Base-by-base conservation (phyloP, 108 stramenopile genomes). In the Conticribra guillardii region DNA sequence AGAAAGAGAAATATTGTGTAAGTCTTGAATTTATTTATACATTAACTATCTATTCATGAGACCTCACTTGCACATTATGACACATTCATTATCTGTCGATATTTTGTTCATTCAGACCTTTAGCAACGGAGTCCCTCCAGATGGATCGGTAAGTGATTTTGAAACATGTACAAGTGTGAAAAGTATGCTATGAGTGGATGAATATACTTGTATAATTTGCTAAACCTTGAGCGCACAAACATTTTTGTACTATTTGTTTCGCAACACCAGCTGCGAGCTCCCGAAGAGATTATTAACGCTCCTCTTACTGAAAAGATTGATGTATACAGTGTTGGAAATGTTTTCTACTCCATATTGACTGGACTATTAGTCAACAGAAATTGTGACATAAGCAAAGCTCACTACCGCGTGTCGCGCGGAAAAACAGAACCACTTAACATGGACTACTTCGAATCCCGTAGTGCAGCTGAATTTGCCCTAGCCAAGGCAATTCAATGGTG, bases 321-420 rank as follows among this genome's bases (percentile, higher is more conserved):
- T 58, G 67, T 91, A 1, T 91, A 82, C 58, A 86, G 85, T 56
- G 41, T 91, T 19, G 90, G 85, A 14, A 88, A 91, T 78, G 85
- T 88, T 16, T 71, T 86, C 37, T 86, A 85, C 50, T 44, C 80
- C 27, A 60, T 91, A 37, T 68, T 88, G 53, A 84, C 84, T 0
- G 86, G 85, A 21, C 31, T 46, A 33, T 27, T 65, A 11, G 73
- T 74, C 1, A 52, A 52, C 47, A 31, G 53, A 18, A 28, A 49
- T 21, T 11, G 27, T 41, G 34, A 63, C 28, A 18, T 7, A 5
- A 5, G 9, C 16, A 57, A 74, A 23, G 22, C 51, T 8, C 50
- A 48, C 11, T 18, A 34, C 8, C 55, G 51, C 47, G 64, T 74
- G 31, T 54, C 59, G 11, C 47, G 56, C 26, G 74, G 74, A 23